Conservation (phyloP, 495 filamentous ascomycete species). For the Darksidea phi region DNA sequence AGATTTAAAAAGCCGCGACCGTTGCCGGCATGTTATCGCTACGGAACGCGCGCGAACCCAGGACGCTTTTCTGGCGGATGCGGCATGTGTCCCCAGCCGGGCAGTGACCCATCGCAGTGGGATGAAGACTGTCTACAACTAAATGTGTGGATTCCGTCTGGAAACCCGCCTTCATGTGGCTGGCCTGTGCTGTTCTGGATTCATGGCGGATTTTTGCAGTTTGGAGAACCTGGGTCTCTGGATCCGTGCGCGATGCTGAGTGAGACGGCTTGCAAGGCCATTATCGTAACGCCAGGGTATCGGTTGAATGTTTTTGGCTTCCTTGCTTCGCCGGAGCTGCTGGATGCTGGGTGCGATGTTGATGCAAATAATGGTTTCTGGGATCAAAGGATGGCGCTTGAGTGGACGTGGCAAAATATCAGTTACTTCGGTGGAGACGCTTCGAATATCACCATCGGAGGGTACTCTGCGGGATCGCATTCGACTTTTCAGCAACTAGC, state of each 20-base stretch:
- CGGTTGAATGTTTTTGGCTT: constrained; percentile 47
- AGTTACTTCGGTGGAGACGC: constrained; percentile 42
- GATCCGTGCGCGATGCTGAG: constrained; percentile 37
- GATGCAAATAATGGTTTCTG: constrained; percentile 44
- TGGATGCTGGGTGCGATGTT: constrained; percentile 27
- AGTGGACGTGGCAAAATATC: constrained; percentile 46
- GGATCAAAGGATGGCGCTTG: constrained; percentile 45
- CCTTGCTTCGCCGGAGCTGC: constrained; percentile 38
- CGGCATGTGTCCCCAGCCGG: constrained; percentile 48
- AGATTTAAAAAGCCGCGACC: constrained; percentile 48
- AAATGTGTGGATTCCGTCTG: constrained; percentile 49
- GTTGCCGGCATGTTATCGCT: constrained; percentile 42
- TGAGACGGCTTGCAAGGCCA: constrained; percentile 38
- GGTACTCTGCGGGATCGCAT: constrained; percentile 45
- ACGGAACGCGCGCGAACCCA: constrained; percentile 43
- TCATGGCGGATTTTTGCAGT: constrained; percentile 60
- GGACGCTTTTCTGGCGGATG: constrained; percentile 41
- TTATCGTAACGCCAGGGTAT: constrained; percentile 44
- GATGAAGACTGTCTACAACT: constrained; percentile 52
- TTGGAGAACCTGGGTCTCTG: constrained; percentile 50
- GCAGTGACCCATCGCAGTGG: constrained; percentile 27
- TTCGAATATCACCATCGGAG: constrained; percentile 44
- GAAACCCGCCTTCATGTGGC: constrained; percentile 32
- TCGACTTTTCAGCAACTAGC: constrained; percentile 56
- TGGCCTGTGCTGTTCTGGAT: constrained; percentile 48